Evolutionary conservation across 352 stramenopile species (phyloP), one percentile per base, ranked within the genome.

Genomic region (Pythium chondricola): DNA sequence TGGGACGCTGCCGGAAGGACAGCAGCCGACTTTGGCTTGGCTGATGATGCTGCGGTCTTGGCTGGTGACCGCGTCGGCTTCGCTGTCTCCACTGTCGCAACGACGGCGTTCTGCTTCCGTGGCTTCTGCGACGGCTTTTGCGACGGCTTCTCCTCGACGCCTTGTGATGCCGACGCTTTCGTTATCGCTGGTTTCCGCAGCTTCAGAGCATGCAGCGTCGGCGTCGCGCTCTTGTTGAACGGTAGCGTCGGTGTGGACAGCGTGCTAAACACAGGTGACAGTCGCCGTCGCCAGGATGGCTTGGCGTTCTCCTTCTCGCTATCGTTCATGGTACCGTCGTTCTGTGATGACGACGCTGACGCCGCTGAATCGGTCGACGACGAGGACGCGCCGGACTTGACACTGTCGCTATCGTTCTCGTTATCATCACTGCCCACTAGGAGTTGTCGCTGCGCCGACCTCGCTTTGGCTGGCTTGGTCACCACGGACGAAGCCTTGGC

Each of bases 121-220:
- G 9, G 35, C n/a, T 41, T 44, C 16, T 36, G 16, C 24, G 51
- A 41, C 11, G 29, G 16, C 9, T 18, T 48, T 32, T 20, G 31
- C 8, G 17, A n/a, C 18, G 30, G 11, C 25, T 25, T 54, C 32
- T 46, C 29, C 1, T 18, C 22, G 1, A 13, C n/a, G n/a, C n/a
- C n/a, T n/a, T n/a, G n/a, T n/a, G n/a, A n/a, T n/a, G n/a, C n/a
- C n/a, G n/a, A n/a, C n/a, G n/a, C n/a, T n/a, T n/a, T n/a, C n/a
- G n/a, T 24, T 25, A 21, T 17, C 14, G 31, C 16, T 11, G 25
- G n/a, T 29, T 65, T 65, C 17, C 57, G 57, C 14, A 65, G 33
- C 14, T 59, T 59, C 7, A 65, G 40, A 1, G 57, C 48, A 27
- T 65, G 46, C 7, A 65, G 17, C 6, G 32, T 59, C 29, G 56